Evolutionary conservation across 2,329 filamentous ascomycete species (phyloP).

Genomic region (Pleurostoma richardsiae): DNA sequence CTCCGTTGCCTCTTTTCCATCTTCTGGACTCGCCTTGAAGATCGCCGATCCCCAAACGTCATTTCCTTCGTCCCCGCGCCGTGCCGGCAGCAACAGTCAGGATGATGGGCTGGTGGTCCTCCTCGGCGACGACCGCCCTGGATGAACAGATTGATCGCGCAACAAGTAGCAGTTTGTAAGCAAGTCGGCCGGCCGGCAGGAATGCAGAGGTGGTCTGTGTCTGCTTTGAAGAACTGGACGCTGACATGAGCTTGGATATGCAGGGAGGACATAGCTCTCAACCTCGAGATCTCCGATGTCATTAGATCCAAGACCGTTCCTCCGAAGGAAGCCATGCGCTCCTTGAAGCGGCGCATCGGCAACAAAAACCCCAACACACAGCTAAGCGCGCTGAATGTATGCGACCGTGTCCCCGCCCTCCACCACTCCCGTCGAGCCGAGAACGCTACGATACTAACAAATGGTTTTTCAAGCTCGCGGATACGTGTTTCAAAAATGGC

Average conservation of each 20-base stretch:
- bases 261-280: slow-evolving; percentile 93
- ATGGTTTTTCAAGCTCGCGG: slow-evolving; percentile 61
- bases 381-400: slow-evolving; percentile 85
- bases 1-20: no score
- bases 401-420: slow-evolving; percentile 10
- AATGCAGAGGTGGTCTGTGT: no score
- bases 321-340: slow-evolving; percentile 97
- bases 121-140: slow-evolving; percentile 80
- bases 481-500: slow-evolving; percentile 98
- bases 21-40: no score
- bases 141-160: slow-evolving; percentile 97
- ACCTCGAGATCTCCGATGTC: slow-evolving; percentile 95
- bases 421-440: not conserved
- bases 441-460: not conserved
- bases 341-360: slow-evolving; percentile 86
- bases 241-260: not conserved
- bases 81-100: slow-evolving; percentile 19
- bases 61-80: not conserved
- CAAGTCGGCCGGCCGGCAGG: not conserved
- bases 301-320: slow-evolving; percentile 97
- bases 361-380: slow-evolving; percentile 98
- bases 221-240: no score
- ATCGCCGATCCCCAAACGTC: not conserved
- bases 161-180: slow-evolving; percentile 88
- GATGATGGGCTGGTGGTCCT: slow-evolving; percentile 96